A percentile compares a stretch with the other conserved stretches of the same genome.
These are phyloP conservation scores for Ustilago curta DNA, from an alignment of 1,284 basidiomycete genomes.

Conservation along the genomic window DNA sequence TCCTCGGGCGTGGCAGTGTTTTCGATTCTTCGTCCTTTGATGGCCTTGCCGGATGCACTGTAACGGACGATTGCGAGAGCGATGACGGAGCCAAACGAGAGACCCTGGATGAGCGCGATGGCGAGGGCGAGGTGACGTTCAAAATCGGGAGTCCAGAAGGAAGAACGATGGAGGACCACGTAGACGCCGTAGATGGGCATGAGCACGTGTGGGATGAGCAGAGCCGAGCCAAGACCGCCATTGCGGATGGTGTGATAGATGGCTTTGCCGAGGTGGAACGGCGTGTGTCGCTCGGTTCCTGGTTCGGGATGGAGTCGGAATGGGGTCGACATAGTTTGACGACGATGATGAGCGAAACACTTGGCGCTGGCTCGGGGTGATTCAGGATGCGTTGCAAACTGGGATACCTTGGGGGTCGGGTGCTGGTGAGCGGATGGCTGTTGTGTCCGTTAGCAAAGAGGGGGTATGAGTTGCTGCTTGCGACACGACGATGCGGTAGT, in stretches of 20 bases:
- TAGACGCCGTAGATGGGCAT: slow-evolving; percentile 47
- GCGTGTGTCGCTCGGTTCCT: slow-evolving; percentile 18
- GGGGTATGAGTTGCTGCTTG: too few species aligned
- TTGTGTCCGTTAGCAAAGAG: too few species aligned
- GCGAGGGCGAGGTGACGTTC: slow-evolving; percentile 21
- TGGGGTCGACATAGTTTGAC: slow-evolving; percentile 30
- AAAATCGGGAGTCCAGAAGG: slow-evolving; percentile 27
- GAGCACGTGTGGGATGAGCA: slow-evolving; percentile 30
- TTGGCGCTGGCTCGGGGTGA: background rate
- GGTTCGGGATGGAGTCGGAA: slow-evolving; percentile 49
- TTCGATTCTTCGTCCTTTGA: slow-evolving; percentile 48
- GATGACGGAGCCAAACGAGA: slow-evolving; percentile 30
- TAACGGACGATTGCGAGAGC: slow-evolving; percentile 40
- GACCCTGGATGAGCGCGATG: slow-evolving; percentile 35
- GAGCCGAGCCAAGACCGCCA: slow-evolving; percentile 19
- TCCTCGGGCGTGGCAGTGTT: slow-evolving; percentile 36
- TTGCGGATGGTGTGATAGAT: slow-evolving; percentile 33
- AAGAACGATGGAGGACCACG: slow-evolving; percentile 20
- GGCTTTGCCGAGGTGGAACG: slow-evolving; percentile 23
- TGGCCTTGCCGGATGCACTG: slow-evolving; percentile 36
- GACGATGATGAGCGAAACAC: background rate
- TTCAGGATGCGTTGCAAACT: background rate
- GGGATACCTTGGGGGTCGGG: too few species aligned
- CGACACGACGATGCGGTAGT: too few species aligned
- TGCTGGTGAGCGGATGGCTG: too few species aligned